phyloP scores from a whole-genome alignment of 1,284 basidiomycete genomes.

The Cryptococcus maquisensis region DNA sequence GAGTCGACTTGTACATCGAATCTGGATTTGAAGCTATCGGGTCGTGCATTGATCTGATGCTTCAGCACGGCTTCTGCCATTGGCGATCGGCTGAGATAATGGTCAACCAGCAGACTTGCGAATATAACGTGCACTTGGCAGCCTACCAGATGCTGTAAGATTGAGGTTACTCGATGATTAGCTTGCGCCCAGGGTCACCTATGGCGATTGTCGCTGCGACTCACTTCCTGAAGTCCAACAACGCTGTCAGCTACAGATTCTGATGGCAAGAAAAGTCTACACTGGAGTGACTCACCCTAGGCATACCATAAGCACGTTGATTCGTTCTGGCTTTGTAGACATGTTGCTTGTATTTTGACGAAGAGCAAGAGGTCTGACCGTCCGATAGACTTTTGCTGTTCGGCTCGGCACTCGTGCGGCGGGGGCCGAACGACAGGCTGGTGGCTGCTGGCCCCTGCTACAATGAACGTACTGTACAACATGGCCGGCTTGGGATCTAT shows the following conservation, averaged over 20 bases:
- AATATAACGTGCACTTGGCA: too few species aligned
- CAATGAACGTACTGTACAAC: too few species aligned
- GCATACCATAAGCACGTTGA: constrained; percentile 47
- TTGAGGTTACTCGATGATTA: too few species aligned
- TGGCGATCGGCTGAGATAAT: constrained; percentile 37
- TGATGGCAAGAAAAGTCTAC: too few species aligned
- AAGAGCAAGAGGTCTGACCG: too few species aligned
- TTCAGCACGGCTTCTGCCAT: constrained; percentile 50
- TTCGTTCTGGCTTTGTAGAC: constrained; percentile 16
- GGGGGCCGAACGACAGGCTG: too few species aligned
- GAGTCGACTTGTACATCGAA: constrained; percentile 42
- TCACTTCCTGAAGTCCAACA: background rate
- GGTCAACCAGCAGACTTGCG: background rate
- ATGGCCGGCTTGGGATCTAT: too few species aligned
- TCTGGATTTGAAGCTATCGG: constrained; percentile 16
- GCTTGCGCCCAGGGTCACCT: too few species aligned
- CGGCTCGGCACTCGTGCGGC: too few species aligned
- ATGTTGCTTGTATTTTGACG: constrained; percentile 1
- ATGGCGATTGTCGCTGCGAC: background rate
- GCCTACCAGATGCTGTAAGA: constrained; percentile 32
- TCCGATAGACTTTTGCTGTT: too few species aligned
- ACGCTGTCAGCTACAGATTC: too few species aligned
- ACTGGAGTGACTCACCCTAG: constrained; percentile 37
- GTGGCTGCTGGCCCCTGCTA: too few species aligned
- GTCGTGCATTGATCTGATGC: constrained; percentile 30